phyloP scores from a whole-genome alignment of 352 stramenopile species.

The Phytophthora kernoviae region DNA sequence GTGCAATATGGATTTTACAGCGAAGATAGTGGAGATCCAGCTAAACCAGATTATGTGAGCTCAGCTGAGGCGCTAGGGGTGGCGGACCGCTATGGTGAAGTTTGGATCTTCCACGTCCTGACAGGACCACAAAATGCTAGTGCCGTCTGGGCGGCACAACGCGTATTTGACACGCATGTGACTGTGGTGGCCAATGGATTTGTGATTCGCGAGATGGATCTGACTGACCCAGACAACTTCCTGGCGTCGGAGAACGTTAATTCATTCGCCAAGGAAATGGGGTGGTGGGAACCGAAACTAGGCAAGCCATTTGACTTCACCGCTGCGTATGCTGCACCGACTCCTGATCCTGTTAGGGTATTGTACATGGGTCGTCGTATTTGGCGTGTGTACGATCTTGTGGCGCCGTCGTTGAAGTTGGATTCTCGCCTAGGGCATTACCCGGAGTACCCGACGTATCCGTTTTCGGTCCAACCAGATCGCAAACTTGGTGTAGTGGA shows the following conservation, averaged over 20 bases:
- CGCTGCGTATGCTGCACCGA: slow-evolving; percentile 58
- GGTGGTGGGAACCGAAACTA: slow-evolving; percentile 73
- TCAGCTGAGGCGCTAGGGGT: slow-evolving; percentile 89
- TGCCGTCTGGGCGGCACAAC: slow-evolving; percentile 94
- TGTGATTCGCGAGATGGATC: slow-evolving; percentile 90
- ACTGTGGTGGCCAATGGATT: slow-evolving; percentile 94
- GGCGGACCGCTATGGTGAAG: slow-evolving; percentile 86
- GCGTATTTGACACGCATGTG: slow-evolving; percentile 90
- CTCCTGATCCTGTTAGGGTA: slow-evolving; percentile 54
- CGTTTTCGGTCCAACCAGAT: slow-evolving; percentile 90
- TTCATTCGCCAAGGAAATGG: slow-evolving; percentile 86
- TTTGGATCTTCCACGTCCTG: slow-evolving; percentile 96
- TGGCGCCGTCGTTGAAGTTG: slow-evolving; percentile 81
- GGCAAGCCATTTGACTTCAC: slow-evolving; percentile 73
- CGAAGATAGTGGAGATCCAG: slow-evolving; percentile 79
- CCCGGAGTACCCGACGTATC: slow-evolving; percentile 77
- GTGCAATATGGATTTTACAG: slow-evolving; percentile 95
- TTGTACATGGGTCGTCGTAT: slow-evolving; percentile 86
- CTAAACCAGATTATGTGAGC: slow-evolving; percentile 58
- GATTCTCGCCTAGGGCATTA: slow-evolving; percentile 65
- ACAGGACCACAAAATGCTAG: slow-evolving; percentile 88
- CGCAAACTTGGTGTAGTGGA: slow-evolving; percentile 53
- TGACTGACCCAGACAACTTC: slow-evolving; percentile 82
- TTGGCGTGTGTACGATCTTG: slow-evolving; percentile 88
- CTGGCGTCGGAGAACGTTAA: slow-evolving; percentile 90